Evolutionary conservation across 2,329 filamentous ascomycete species (phyloP), one percentile per base, ranked within the genome.

Genomic region (Fusarium marasasianum): DNA sequence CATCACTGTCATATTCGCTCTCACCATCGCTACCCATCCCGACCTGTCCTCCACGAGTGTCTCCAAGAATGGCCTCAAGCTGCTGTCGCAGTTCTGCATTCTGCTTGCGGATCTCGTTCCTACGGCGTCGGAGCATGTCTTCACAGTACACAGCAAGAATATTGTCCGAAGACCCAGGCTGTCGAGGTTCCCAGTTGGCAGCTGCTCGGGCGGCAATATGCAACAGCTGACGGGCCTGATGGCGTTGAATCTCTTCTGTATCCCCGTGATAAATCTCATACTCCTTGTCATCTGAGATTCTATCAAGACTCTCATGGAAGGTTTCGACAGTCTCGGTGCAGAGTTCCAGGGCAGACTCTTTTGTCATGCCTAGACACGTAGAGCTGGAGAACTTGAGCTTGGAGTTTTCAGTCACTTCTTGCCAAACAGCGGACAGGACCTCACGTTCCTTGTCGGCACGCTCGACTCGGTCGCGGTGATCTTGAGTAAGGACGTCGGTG

Each of bases 161-260:
- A 24, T 45, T 44, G 6, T 66, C 54, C 15, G 60, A 17, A 9
- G 59, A 40, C 4, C 44, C 55, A 2, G 45, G 29, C 1, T 57
- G 66, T 15, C 54, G 56, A 7, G 53, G 50, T 31, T 77, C 69
- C 75, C 75, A 77, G 17, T 17, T 55, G 41, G 45, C 51, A 33
- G 69, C 71, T 12, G 73, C 73, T 7, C 69, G 66, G 6, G 57
- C 63, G 9, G 74, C 58, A 17, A 77, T 47, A 44, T 76, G 73
- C 69, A 74, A 69, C 18, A 77, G 51, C 35, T 77, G 64, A 6
- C 57, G 50, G 1, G 73, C 55, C 35, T 77, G 75, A 15, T 59
- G 38, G 11, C 33, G 35, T 4, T 29, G 35, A 55, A 41, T 17
- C 11, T 55, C 54, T 35, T 62, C 57, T n/a, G 69, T 43, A 3